Evolutionary conservation across 176 grass and related monocot species (phyloP).

Genomic region (Cenchrus americanus): DNA sequence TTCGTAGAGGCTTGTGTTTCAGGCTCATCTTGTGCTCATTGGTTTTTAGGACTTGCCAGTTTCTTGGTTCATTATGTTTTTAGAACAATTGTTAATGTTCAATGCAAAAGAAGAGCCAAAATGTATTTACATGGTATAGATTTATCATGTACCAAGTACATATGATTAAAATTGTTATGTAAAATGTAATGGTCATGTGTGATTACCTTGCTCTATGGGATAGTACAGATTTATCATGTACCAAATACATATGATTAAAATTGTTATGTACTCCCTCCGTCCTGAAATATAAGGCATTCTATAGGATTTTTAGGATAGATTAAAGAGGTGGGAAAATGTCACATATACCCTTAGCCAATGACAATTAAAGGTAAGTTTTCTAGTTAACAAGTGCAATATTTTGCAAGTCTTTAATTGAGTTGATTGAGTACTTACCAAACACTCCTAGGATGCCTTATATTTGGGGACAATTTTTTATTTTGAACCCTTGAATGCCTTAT

Average conservation of each 20-base stretch:
- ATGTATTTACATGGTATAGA: constrained; percentile 11
- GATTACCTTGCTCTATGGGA: constrained; percentile 12
- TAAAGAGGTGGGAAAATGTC: too few species aligned
- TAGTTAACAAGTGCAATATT: too few species aligned
- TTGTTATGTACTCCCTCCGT: too few species aligned
- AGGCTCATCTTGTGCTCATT: neutral
- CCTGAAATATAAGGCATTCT: too few species aligned
- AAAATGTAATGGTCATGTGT: constrained; percentile 20
- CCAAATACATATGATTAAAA: constrained; percentile 3
- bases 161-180: neutral
- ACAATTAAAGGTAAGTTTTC: too few species aligned
- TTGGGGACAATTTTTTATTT: too few species aligned
- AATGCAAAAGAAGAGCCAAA: neutral
- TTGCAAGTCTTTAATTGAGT: too few species aligned
- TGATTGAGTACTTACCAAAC: too few species aligned
- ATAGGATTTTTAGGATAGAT: too few species aligned
- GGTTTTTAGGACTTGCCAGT: neutral
- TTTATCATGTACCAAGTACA: constrained; percentile 14
- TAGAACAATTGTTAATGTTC: neutral
- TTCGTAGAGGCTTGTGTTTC: neutral
- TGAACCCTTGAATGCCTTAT: too few species aligned
- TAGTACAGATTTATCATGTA: constrained; percentile 33
- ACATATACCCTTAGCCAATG: too few species aligned
- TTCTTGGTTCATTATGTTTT: neutral
- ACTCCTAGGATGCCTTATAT: too few species aligned